Evolutionary conservation across 768 basidiomycete genomes (phyloP).

Genomic region (Gelatoporia subvermispora): DNA sequence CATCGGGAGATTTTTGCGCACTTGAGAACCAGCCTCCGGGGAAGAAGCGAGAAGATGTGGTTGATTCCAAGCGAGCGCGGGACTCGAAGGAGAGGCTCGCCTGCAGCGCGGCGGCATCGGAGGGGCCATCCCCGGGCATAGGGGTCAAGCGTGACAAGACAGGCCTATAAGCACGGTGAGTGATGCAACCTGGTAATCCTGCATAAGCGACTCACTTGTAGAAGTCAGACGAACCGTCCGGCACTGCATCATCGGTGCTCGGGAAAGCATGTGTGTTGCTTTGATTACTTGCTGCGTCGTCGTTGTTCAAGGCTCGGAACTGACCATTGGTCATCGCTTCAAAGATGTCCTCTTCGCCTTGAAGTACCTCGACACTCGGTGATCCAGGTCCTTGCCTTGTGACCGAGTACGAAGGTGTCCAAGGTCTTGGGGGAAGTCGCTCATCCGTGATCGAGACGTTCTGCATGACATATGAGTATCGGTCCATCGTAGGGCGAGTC

Average conservation of each 20-base stretch:
- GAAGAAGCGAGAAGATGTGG: slow-evolving; percentile 52
- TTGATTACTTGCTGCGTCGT: not conserved
- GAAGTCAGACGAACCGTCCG: slow-evolving; percentile 2
- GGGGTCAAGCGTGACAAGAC: slow-evolving; percentile 19
- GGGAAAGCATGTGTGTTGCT: slow-evolving; percentile 12
- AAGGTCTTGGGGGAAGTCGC: slow-evolving; percentile 26
- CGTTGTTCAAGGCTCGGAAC: not conserved
- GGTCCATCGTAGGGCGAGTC: too few species aligned
- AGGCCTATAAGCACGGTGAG: slow-evolving; percentile 10
- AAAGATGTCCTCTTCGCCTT: not conserved
- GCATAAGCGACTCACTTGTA: slow-evolving; percentile 9
- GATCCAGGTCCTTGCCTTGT: slow-evolving; percentile 28
- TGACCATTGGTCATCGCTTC: not conserved
- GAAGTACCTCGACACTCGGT: slow-evolving; percentile 1
- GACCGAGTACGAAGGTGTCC: slow-evolving; percentile 37
- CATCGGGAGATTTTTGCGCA: slow-evolving; percentile 32
- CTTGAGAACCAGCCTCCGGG: slow-evolving; percentile 48
- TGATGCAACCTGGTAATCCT: not conserved
- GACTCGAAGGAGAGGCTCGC: slow-evolving; percentile 9
- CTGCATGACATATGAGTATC: not conserved
- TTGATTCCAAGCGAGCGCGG: slow-evolving; percentile 44
- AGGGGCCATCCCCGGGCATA: slow-evolving; percentile 17
- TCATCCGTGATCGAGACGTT: not conserved
- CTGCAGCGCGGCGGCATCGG: slow-evolving; percentile 11
- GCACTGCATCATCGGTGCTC: slow-evolving; percentile 1